Conservation (phyloP, 2,329 filamentous ascomycete species). For the Colletotrichum cordylinicola region DNA sequence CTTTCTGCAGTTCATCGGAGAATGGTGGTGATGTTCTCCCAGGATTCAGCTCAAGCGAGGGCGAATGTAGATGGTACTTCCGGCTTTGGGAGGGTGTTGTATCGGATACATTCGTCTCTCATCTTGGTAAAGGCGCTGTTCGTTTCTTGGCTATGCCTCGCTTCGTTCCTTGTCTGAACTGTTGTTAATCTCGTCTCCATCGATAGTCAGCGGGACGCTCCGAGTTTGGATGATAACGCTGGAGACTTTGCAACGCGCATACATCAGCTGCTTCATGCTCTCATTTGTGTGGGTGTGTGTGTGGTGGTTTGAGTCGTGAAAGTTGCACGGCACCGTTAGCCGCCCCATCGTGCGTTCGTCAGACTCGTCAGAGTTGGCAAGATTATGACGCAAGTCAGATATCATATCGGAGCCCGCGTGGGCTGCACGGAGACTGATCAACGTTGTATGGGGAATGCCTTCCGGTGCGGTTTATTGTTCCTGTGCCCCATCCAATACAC, state of each 20-base stretch:
- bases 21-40: background rate
- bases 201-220: background rate
- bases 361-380: background rate
- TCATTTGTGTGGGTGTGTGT: background rate
- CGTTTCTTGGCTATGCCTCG: background rate
- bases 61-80: slow-evolving; percentile 5
- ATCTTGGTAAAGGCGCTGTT: background rate
- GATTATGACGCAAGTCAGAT: slow-evolving; percentile 14
- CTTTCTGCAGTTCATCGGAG: slow-evolving; percentile 4
- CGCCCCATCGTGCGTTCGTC: background rate
- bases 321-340: background rate
- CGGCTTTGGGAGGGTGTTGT: background rate
- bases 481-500: background rate
- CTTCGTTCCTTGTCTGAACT: background rate
- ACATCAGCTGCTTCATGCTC: background rate
- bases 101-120: background rate
- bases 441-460: background rate
- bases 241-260: background rate
- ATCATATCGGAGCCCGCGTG: slow-evolving; percentile 1
- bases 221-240: background rate
- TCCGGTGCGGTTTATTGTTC: background rate
- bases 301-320: background rate
- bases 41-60: background rate
- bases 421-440: background rate
- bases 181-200: background rate